Conservation (phyloP, 371 early-diverging fungal species). For the Mucor plumbeus region DNA sequence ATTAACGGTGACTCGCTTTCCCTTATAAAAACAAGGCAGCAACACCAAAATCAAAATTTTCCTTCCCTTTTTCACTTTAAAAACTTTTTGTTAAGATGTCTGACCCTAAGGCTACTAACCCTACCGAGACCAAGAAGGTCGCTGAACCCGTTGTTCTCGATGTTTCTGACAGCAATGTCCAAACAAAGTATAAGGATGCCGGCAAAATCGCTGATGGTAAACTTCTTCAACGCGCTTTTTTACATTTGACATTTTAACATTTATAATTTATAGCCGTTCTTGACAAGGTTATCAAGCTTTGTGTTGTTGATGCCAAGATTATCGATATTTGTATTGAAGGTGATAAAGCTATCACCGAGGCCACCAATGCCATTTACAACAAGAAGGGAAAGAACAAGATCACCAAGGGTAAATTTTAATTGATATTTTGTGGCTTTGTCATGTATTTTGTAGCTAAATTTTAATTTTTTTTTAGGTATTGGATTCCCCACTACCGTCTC, state of each 20-base stretch:
- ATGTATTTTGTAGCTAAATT: slow-evolving; percentile 18
- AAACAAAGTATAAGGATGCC: slow-evolving; percentile 89
- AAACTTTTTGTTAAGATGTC: slow-evolving; percentile 21
- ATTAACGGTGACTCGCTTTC: slow-evolving; percentile 6
- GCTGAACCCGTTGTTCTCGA: slow-evolving; percentile 29
- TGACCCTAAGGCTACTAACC: slow-evolving; percentile 25
- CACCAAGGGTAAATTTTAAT: slow-evolving; percentile 61
- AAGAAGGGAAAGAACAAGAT: slow-evolving; percentile 60
- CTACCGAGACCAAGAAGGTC: slow-evolving; percentile 27
- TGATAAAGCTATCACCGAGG: slow-evolving; percentile 77
- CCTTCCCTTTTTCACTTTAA: not conserved
- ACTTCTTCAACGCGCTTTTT: slow-evolving; percentile 12
- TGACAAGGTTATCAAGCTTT: slow-evolving; percentile 69
- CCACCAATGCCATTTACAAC: slow-evolving; percentile 59
- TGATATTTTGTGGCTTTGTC: not conserved
- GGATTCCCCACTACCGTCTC: slow-evolving; percentile 89
- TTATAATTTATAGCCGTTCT: slow-evolving; percentile 59
- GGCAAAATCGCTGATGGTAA: slow-evolving; percentile 85
- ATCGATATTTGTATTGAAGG: slow-evolving; percentile 84
- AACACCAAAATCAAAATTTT: slow-evolving; percentile 11
- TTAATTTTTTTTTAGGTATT: slow-evolving; percentile 63
- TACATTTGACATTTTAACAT: not conserved
- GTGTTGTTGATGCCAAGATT: slow-evolving; percentile 75
- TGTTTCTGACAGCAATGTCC: slow-evolving; percentile 68
- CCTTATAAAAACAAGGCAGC: not conserved